These are phyloP conservation scores for Telfairia occidentalis DNA, from an alignment of 331 rosid species.

Conservation along the genomic window DNA sequence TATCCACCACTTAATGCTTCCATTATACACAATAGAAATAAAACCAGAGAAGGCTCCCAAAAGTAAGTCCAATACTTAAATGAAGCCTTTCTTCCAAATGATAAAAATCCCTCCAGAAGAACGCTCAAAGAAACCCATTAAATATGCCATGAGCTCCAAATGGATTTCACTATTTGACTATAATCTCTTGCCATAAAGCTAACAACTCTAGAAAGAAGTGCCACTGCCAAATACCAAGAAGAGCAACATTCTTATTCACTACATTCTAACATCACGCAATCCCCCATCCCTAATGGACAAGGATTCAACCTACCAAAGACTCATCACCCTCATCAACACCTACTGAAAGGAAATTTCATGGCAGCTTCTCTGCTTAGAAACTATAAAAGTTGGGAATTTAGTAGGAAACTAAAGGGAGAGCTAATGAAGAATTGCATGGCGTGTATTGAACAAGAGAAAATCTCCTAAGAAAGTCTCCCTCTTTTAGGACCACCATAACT, in stretches of 20 bases:
- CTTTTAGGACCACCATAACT: not conserved
- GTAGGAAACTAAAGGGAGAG: not conserved
- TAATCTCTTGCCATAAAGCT: not conserved
- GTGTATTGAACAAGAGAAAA: not conserved
- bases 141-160: no score
- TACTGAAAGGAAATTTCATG: not conserved
- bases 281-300: not conserved
- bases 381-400: not conserved
- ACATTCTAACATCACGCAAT: not conserved
- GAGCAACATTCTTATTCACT: not conserved
- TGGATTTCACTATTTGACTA: no score
- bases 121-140: no score
- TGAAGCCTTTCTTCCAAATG: no score
- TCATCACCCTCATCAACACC: not conserved
- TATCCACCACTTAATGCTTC: no score
- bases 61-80: no score
- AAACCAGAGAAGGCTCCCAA: no score
- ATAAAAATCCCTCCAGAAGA: no score
- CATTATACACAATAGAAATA: no score
- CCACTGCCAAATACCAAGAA: not conserved
- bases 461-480: not conserved
- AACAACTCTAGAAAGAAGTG: not conserved
- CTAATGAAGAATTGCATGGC: not conserved
- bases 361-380: not conserved
- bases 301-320: not conserved